Evolutionary conservation across 169 alveolate genomes (phyloP), one percentile per base, ranked within the genome.

Genomic region (Cryptosporidium ryanae): DNA sequence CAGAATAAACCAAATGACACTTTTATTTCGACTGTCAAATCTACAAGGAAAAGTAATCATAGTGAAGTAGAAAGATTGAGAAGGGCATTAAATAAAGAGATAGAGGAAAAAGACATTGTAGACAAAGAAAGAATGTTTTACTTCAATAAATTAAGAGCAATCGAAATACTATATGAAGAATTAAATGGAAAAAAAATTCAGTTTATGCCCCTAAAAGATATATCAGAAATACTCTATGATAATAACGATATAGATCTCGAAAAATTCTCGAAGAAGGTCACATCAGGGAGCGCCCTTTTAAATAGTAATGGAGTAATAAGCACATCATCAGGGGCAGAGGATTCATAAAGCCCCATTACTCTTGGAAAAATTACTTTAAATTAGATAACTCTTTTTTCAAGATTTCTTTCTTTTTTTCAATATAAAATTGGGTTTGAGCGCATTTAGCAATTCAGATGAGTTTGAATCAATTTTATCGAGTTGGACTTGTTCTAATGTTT

Each of bases 121-220:
- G 95, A 94, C 52, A 95, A 95, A 82, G 97, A 96, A 92, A 93
- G 97, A 70, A 97, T 95, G 87, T 96, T 96, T 84, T 96, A 96
- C 84, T 96, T 95, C 81, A 95, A 95, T 43, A 96, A 96, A 81
- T 93, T 96, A 21, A 91, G 98, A 82, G 95, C 92, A 48, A 94
- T 96, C 65, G 98, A 96, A 82, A 92, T 95, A 31, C 64, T 94
- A 38, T 95, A 96, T 59, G 95, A 96, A 89, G 94, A 95, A 66
- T 90, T 90, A 25, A 91, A 89, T 46, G 90, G 50, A 27, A 84
- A 90, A 54, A 50, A 65, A 23, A 66, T 89, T 2, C 89, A 90
- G n/a, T 82, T 84, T 29, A 54, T 61, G 81, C 61, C 84, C 2
- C 81, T 91, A 63, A 66, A 90, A 29, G 92, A 91, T 15, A 90